These are phyloP conservation scores for Neurospora hispaniola DNA, from an alignment of 495 filamentous ascomycete species.

Conservation along the genomic window DNA sequence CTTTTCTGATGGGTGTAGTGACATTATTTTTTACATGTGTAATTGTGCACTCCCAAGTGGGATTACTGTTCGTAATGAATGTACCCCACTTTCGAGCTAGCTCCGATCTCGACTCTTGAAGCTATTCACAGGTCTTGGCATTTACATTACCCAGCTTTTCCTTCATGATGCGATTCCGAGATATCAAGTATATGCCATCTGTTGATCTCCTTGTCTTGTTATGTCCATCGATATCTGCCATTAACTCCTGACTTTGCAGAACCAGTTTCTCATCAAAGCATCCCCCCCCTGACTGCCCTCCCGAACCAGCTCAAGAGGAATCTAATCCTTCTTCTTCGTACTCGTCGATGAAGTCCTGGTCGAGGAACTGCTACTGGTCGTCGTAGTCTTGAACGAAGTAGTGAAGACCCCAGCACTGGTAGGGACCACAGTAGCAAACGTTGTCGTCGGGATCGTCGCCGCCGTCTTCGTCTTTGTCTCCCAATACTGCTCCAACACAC, in stretches of 20 bases:
- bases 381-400: neutral
- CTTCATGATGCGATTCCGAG: no score
- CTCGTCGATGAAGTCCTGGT: neutral
- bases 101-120: neutral
- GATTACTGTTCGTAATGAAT: neutral
- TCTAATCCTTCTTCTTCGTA: neutral
- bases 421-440: no score
- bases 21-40: neutral
- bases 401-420: neutral
- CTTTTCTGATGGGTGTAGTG: neutral
- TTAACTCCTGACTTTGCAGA: no score
- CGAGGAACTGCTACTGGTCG: neutral
- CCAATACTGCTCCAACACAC: slow-evolving; percentile 18
- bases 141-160: neutral
- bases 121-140: neutral
- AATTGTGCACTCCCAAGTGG: neutral
- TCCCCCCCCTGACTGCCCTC: no score
- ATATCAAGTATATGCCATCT: no score
- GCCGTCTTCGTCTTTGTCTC: slow-evolving; percentile 7
- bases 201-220: no score
- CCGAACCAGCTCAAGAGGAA: neutral
- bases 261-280: no score
- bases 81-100: neutral
- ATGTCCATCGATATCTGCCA: no score
- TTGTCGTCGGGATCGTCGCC: neutral